These are phyloP conservation scores for Neurospora sublineolata DNA, from an alignment of 495 filamentous ascomycete genomes.

Conservation along the genomic window DNA sequence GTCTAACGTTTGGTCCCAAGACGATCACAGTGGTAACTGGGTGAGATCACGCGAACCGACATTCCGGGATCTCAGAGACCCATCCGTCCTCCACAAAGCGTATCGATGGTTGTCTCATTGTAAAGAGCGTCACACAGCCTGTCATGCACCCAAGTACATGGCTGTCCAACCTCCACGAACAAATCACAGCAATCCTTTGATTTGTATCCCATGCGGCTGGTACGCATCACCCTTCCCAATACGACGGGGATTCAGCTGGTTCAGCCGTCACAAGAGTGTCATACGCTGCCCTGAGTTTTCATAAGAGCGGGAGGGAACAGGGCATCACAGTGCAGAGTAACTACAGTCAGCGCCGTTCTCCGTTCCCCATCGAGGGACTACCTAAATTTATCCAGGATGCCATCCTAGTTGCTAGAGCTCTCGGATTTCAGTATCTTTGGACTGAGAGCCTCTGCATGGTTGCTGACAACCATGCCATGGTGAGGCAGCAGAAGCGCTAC, in stretches of 20 bases:
- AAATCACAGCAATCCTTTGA: not conserved
- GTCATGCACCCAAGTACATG: not conserved
- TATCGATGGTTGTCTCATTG: not conserved
- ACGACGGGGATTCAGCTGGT: not conserved
- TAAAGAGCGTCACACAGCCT: not conserved
- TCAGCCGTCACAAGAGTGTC: not conserved
- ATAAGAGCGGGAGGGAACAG: not conserved
- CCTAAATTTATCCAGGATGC: not conserved
- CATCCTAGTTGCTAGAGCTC: not conserved
- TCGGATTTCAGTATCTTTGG: not conserved
- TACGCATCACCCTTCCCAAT: not conserved
- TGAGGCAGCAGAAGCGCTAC: not conserved
- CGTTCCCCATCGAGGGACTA: not conserved
- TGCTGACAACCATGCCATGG: not conserved
- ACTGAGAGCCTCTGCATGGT: not conserved
- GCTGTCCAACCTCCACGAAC: not conserved
- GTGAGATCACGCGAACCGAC: not conserved
- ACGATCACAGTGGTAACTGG: not conserved
- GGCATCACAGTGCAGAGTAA: not conserved
- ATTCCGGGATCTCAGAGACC: not conserved
- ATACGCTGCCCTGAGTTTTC: not conserved
- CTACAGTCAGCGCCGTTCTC: not conserved
- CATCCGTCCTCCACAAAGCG: not conserved
- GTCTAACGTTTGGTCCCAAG: not conserved
- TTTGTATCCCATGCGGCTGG: not conserved